Evolutionary conservation across 495 filamentous ascomycete species (phyloP).

Genomic region (Articulospora tetracladia): DNA sequence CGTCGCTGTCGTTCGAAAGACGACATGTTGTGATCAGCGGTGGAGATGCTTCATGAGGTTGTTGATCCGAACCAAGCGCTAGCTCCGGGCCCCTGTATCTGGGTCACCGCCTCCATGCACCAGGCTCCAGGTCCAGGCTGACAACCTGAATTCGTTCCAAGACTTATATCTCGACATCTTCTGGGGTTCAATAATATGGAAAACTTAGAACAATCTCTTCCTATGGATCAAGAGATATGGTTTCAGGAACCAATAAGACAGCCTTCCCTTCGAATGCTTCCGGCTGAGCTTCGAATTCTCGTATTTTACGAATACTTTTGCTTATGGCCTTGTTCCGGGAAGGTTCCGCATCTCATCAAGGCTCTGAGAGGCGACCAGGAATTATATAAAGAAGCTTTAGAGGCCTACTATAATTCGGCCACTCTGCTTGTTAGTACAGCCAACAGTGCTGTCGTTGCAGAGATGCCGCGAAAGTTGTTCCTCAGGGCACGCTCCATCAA

Average conservation of each 20-base stretch:
- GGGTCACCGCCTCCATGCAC: too few relatives aligned
- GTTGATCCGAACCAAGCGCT: neutral
- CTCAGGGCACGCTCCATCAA: neutral
- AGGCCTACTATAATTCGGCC: neutral
- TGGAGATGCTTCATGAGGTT: neutral
- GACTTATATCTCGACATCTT: neutral
- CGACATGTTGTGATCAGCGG: neutral
- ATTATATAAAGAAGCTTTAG: constrained; percentile 1
- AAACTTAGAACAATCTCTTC: neutral
- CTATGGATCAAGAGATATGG: too few relatives aligned
- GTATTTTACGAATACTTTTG: neutral
- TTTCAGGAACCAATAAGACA: neutral
- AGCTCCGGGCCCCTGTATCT: too few relatives aligned
- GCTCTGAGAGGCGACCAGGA: neutral
- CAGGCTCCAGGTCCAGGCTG: too few relatives aligned
- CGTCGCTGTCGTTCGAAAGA: neutral
- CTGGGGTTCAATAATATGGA: neutral
- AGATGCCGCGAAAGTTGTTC: neutral
- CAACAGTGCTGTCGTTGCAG: neutral
- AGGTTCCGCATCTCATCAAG: neutral
- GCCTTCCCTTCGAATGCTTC: neutral
- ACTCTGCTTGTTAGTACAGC: neutral
- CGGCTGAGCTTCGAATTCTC: neutral
- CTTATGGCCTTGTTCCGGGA: neutral
- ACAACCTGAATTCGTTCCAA: too few relatives aligned